Evolutionary conservation across 2,329 filamentous ascomycete species (phyloP), one percentile per base, ranked within the genome.

Genomic region (Pseudocercospora macadamiae): DNA sequence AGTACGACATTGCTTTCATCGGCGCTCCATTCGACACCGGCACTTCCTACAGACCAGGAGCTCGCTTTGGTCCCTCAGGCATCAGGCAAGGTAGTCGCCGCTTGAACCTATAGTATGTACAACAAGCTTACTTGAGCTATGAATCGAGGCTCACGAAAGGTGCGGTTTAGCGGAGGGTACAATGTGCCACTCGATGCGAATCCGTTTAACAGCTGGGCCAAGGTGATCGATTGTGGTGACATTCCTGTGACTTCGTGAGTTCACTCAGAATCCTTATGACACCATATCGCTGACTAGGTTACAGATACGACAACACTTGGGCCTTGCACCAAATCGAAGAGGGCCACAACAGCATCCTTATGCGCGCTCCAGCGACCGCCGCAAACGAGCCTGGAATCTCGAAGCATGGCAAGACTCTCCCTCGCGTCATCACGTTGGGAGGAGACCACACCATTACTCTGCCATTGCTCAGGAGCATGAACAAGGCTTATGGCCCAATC

Each of bases 31-130:
- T 81, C 61, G 79, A 82, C 61, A 81, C 79, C 2, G 76, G 79
- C 21, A 79, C 80, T 0, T 76, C 73, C 52, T 82, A 82, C 59
- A 65, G 76, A 23, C 76, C 76, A 18, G 76, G 76, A 28, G 79
- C 79, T 39, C 86, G 93, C 7, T 96, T 96, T 71, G 93, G 93
- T 0, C 93, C 93, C 30, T 86, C 91, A 44, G 90, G 91, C 39
- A 96, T 97, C 70, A 88, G 93, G 56, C 91, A 95, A 81, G 91
- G 90, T 76, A 93, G 90, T 71, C 87, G 90, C 70, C 85, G 90
- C 66, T 83, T 95, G 65, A 95, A 93, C 77, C 86, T 95, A 57
- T 95, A 95, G 89, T 93, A 87, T 69, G 87, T 82, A 64, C 48
- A 49, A 55, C 21, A 57, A 26, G 59, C 62, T 67, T 66, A 65